These are phyloP conservation scores for Aurantiochytrium sp. DNA, from an alignment of 108 stramenopile species.

Conservation along the genomic window DNA sequence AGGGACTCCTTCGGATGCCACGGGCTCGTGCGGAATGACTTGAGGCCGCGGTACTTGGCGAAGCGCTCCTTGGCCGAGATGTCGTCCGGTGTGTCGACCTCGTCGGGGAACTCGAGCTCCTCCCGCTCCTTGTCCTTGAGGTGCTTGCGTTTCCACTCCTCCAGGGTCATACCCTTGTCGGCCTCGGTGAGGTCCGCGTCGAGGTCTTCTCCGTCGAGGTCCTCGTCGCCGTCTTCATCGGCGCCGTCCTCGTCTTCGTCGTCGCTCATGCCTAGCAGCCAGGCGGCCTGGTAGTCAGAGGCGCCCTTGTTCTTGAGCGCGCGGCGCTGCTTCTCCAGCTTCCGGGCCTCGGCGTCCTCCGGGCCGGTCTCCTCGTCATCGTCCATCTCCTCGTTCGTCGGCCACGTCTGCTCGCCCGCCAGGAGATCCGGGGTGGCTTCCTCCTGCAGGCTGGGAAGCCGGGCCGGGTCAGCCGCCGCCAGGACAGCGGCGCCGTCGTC, in stretches of 20 bases:
- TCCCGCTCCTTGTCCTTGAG: conserved; percentile 65
- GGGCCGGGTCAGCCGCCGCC: conserved; percentile 51
- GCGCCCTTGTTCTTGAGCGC: conserved; percentile 73
- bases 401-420: conserved; percentile 96
- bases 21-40: conserved; percentile 80
- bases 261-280: conserved; percentile 79
- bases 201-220: conserved; percentile 45
- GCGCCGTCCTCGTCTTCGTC: conserved; percentile 55
- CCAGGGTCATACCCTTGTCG: conserved; percentile 60
- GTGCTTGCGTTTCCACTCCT: conserved; percentile 58
- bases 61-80: conserved; percentile 81
- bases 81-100: conserved; percentile 86
- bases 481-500: background rate
- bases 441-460: conserved; percentile 70
- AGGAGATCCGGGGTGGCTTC: conserved; percentile 85
- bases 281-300: conserved; percentile 91
- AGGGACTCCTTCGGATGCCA: conserved; percentile 98
- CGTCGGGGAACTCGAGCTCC: conserved; percentile 91
- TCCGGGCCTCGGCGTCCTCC: conserved; percentile 39
- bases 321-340: conserved; percentile 48
- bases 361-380: conserved; percentile 28
- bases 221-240: conserved; percentile 52
- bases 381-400: conserved; percentile 83
- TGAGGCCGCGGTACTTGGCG: conserved; percentile 87
- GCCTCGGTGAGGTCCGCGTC: conserved; percentile 62